These are phyloP conservation scores for Macadamia integrifolia DNA, from an alignment of 164 flowering plant genomes.

Conservation along the genomic window DNA sequence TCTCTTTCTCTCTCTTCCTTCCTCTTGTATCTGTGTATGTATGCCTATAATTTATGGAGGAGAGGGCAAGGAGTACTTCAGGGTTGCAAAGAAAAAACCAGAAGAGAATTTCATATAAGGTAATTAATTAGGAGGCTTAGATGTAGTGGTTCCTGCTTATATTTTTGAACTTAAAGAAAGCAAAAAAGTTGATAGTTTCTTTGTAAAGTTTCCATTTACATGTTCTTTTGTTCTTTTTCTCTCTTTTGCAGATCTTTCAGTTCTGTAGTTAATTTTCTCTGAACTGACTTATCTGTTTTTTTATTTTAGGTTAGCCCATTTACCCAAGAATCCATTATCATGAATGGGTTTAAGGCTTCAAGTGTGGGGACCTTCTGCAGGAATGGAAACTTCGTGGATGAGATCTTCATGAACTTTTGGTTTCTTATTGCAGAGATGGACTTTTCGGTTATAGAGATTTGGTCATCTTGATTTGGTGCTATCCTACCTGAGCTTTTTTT, in stretches of 20 bases:
- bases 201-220: too few species aligned
- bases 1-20: conserved; percentile 16
- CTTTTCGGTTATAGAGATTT: neutral
- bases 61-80: conserved; percentile 2
- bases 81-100: conserved; percentile 12
- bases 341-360: conserved; percentile 5
- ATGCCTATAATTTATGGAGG: neutral
- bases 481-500: conserved; percentile 79
- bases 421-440: too few species aligned
- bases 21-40: neutral
- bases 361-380: conserved; percentile 4
- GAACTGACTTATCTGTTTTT: too few species aligned
- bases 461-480: conserved; percentile 40
- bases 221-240: neutral
- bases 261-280: too few species aligned
- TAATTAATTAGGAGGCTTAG: neutral
- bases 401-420: neutral
- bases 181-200: too few species aligned
- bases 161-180: too few species aligned
- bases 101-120: conserved; percentile 21
- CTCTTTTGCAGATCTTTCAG: neutral
- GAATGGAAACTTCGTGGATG: neutral
- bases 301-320: neutral
- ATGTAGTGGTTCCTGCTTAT: neutral
- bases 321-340: neutral